Conservation (phyloP, 2,329 filamentous ascomycete species). For the Ophiocordyceps polyrhachis-furcata region DNA sequence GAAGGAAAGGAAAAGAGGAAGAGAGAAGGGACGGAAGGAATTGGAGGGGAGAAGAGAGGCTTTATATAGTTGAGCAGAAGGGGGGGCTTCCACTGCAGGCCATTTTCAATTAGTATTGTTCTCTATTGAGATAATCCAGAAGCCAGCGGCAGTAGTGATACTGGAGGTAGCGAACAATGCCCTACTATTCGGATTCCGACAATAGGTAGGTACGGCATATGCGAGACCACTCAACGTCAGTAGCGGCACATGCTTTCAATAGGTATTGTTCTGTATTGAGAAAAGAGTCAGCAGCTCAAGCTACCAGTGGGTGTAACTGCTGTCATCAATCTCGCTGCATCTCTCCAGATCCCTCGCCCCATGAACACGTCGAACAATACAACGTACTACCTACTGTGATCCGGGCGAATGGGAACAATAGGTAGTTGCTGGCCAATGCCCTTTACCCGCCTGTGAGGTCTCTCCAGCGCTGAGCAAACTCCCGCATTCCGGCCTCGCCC, state of each 20-base stretch:
- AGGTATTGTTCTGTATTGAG: too few relatives aligned
- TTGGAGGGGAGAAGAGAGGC: not conserved
- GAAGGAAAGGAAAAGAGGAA: too few relatives aligned
- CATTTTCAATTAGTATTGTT: not conserved
- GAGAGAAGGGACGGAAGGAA: too few relatives aligned
- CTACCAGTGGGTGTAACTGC: too few relatives aligned
- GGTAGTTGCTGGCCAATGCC: not conserved
- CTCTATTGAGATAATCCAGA: not conserved
- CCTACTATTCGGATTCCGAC: not conserved
- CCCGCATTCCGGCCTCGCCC: slow-evolving; percentile 58
- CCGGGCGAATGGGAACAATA: not conserved
- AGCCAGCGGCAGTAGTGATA: not conserved
- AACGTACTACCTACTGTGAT: too few relatives aligned
- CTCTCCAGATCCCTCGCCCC: too few relatives aligned
- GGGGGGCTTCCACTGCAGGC: not conserved
- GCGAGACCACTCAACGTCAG: not conserved
- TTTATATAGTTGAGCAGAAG: not conserved
- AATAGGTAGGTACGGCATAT: not conserved
- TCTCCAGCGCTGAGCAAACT: slow-evolving; percentile 63
- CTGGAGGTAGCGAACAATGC: not conserved
- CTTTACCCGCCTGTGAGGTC: slow-evolving; percentile 22
- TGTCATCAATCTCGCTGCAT: too few relatives aligned
- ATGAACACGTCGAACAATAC: too few relatives aligned
- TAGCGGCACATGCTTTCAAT: too few relatives aligned
- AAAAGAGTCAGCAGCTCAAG: too few relatives aligned